Conservation (phyloP, 768 basidiomycete species). For the Hygrocybe punicea region DNA sequence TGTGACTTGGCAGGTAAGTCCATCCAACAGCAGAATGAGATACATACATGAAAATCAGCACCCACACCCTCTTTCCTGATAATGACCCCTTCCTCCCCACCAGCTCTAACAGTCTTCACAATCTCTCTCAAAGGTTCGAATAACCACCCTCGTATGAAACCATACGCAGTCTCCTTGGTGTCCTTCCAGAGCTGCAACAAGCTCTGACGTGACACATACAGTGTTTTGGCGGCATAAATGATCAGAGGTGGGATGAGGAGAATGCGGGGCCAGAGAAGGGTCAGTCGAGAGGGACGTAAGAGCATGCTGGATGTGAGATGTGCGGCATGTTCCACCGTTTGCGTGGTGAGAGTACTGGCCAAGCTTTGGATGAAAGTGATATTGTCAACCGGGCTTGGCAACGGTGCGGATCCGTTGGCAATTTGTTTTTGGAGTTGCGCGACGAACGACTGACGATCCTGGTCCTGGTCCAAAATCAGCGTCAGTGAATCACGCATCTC, state of each 20-base stretch:
- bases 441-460: background rate
- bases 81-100: constrained; percentile 71
- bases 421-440: background rate
- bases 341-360: constrained; percentile 27
- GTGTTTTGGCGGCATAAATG: constrained; percentile 46
- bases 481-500: constrained; percentile 15
- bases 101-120: constrained; percentile 75
- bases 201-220: constrained; percentile 59
- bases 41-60: constrained; percentile 76
- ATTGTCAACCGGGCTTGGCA: background rate
- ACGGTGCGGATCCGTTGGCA: too few species aligned
- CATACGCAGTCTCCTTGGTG: constrained; percentile 59
- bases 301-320: constrained; percentile 41
- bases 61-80: constrained; percentile 77
- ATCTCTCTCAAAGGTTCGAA: constrained; percentile 83
- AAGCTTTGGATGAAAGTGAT: constrained; percentile 12
- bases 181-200: constrained; percentile 56
- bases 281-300: constrained; percentile 62
- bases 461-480: background rate
- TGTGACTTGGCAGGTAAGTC: too few species aligned
- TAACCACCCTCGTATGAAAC: constrained; percentile 81
- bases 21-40: background rate
- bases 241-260: constrained; percentile 71
- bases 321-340: constrained; percentile 25
- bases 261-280: constrained; percentile 78